phyloP scores from a whole-genome alignment of 768 basidiomycete genomes.

The Artomyces pyxidatus region DNA sequence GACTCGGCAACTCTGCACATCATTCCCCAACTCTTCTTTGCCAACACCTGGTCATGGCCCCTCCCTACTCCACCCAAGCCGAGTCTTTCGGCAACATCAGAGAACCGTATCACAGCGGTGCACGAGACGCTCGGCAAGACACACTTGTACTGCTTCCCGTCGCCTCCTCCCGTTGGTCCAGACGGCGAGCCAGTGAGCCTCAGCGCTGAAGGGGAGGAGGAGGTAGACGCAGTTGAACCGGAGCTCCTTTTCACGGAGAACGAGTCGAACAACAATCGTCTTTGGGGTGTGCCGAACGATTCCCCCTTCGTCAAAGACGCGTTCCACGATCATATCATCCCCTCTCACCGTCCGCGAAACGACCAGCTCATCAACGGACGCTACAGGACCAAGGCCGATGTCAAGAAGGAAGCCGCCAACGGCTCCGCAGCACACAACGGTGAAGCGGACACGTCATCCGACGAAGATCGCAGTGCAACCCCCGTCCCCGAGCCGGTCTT shows the following conservation, averaged over 20 bases:
- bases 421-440: slow-evolving; percentile 23
- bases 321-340: slow-evolving; percentile 96
- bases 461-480: slow-evolving; percentile 44
- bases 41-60: slow-evolving; percentile 98
- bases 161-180: slow-evolving; percentile 82
- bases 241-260: slow-evolving; percentile 94
- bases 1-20: slow-evolving; percentile 92
- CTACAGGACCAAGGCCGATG: slow-evolving; percentile 11
- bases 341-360: slow-evolving; percentile 62
- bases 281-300: slow-evolving; percentile 84
- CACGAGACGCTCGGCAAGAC: slow-evolving; percentile 72
- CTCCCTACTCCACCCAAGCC: slow-evolving; percentile 60
- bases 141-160: slow-evolving; percentile 83
- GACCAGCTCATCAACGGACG: slow-evolving; percentile 8
- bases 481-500: slow-evolving; percentile 42
- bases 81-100: slow-evolving; percentile 43
- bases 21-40: slow-evolving; percentile 94
- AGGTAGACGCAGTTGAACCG: slow-evolving; percentile 55
- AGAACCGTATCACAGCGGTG: slow-evolving; percentile 58
- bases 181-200: slow-evolving; percentile 41
- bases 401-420: slow-evolving; percentile 5
- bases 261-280: slow-evolving; percentile 88
- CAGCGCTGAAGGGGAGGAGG: slow-evolving; percentile 53
- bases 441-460: slow-evolving; percentile 37
- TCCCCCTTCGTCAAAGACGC: slow-evolving; percentile 89